A percentile compares a stretch with the other conserved stretches of the same genome.
These are phyloP conservation scores for Lactifluus pinguis DNA, from an alignment of 768 basidiomycete genomes.

Conservation along the genomic window DNA sequence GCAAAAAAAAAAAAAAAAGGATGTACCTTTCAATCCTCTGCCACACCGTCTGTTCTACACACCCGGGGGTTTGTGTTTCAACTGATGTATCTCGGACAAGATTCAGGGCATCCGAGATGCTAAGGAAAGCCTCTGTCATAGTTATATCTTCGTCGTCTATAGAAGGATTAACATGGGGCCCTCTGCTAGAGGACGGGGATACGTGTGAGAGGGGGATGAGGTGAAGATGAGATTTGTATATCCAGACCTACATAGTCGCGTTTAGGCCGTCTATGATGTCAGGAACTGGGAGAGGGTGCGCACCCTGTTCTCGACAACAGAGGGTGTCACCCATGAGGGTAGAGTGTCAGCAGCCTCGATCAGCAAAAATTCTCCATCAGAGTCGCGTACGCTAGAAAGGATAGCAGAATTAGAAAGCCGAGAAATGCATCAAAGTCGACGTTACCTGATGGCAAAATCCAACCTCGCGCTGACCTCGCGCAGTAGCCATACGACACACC, in stretches of 20 bases:
- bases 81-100: slow-evolving; percentile 45
- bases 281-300: slow-evolving; percentile 29
- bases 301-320: slow-evolving; percentile 90
- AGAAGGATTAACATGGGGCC: slow-evolving; percentile 32
- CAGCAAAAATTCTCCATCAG: slow-evolving; percentile 91
- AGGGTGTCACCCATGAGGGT: slow-evolving; percentile 85
- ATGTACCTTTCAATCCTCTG: slow-evolving; percentile 53
- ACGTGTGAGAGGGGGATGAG: slow-evolving; percentile 73
- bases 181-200: slow-evolving; percentile 55
- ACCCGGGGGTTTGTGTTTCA: slow-evolving; percentile 50
- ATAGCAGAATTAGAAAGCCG: not conserved
- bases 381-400: slow-evolving; percentile 58
- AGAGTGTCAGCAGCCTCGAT: slow-evolving; percentile 92
- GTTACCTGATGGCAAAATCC: slow-evolving; percentile 75
- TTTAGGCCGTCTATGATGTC: not conserved
- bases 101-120: slow-evolving; percentile 51
- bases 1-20: not conserved
- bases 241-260: slow-evolving; percentile 68
- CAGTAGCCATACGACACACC: slow-evolving; percentile 89
- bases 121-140: slow-evolving; percentile 44
- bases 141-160: slow-evolving; percentile 39
- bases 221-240: slow-evolving; percentile 73
- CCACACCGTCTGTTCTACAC: slow-evolving; percentile 62
- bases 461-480: slow-evolving; percentile 66
- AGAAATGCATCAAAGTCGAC: not conserved